phyloP scores from a whole-genome alignment of 169 alveolate species.

The Theileria sp. region DNA sequence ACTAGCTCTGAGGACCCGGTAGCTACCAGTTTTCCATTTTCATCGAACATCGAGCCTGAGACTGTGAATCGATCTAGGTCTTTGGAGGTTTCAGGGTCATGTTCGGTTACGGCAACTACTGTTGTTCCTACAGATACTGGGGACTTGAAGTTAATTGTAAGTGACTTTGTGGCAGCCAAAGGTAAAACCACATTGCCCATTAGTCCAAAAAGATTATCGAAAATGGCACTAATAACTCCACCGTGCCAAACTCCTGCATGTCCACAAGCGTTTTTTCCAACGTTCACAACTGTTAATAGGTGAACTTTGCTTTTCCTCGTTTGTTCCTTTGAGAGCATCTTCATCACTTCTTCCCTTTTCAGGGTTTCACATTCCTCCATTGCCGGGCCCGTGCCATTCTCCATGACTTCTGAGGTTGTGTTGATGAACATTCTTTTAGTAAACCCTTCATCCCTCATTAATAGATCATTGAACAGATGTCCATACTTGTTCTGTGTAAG shows the following conservation, averaged over 20 bases:
- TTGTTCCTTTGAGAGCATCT: constrained; percentile 17
- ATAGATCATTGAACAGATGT: constrained; percentile 54
- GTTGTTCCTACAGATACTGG: constrained; percentile 61
- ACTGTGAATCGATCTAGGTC: constrained; percentile 48
- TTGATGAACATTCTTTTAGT: constrained; percentile 45
- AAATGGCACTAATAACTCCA: constrained; percentile 65
- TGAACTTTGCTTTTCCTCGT: constrained; percentile 36
- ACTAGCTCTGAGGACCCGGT: constrained; percentile 65
- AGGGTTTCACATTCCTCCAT: neutral
- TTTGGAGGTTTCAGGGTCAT: constrained; percentile 51
- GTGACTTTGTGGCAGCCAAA: constrained; percentile 66
- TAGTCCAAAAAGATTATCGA: constrained; percentile 62
- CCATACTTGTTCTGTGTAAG: constrained; percentile 56
- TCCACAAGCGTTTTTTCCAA: constrained; percentile 63
- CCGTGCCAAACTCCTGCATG: constrained; percentile 71
- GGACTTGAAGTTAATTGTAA: constrained; percentile 51
- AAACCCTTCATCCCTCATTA: constrained; percentile 39
- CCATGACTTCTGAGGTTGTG: constrained; percentile 10
- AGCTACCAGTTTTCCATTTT: constrained; percentile 50
- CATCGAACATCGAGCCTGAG: constrained; percentile 39
- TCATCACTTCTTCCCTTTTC: constrained; percentile 20
- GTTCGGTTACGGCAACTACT: constrained; percentile 35
- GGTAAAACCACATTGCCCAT: constrained; percentile 43
- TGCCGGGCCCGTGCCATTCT: constrained; percentile 10
- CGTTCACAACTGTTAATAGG: constrained; percentile 42